phyloP scores from a whole-genome alignment of 345 rosid species.

The Pistacia atlantica region DNA sequence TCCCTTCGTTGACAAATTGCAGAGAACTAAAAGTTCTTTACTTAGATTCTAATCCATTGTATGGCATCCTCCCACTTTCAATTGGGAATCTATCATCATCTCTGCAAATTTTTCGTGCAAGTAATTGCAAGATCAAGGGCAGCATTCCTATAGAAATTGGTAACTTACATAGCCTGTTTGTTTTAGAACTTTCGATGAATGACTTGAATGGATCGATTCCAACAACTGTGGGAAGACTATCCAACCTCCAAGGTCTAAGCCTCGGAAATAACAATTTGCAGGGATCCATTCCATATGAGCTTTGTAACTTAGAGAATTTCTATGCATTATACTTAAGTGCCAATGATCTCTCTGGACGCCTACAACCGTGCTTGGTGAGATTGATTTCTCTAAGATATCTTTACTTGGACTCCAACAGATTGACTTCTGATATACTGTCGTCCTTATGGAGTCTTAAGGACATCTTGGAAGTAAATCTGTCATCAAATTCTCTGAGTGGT shows the following conservation, averaged over 20 bases:
- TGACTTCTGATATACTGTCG: too few relatives aligned
- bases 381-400: too few relatives aligned
- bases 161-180: not conserved
- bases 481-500: too few relatives aligned
- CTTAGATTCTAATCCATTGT: constrained; percentile 2
- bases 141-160: constrained; percentile 21
- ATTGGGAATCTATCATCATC: constrained; percentile 14
- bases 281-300: constrained; percentile 8
- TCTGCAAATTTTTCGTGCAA: not conserved
- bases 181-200: not conserved
- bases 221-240: not conserved
- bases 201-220: constrained; percentile 22
- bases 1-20: not conserved
- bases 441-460: too few relatives aligned
- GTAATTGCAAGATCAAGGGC: constrained; percentile 11
- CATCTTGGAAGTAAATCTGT: too few relatives aligned
- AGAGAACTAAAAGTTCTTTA: not conserved
- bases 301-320: not conserved
- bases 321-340: too few relatives aligned
- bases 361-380: too few relatives aligned
- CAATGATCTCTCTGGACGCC: too few relatives aligned
- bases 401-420: too few relatives aligned
- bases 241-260: constrained; percentile 8
- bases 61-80: constrained; percentile 7
- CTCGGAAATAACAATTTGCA: not conserved